Conservation (phyloP, 2,329 filamentous ascomycete species). For the Dactylella cylindrospora region DNA sequence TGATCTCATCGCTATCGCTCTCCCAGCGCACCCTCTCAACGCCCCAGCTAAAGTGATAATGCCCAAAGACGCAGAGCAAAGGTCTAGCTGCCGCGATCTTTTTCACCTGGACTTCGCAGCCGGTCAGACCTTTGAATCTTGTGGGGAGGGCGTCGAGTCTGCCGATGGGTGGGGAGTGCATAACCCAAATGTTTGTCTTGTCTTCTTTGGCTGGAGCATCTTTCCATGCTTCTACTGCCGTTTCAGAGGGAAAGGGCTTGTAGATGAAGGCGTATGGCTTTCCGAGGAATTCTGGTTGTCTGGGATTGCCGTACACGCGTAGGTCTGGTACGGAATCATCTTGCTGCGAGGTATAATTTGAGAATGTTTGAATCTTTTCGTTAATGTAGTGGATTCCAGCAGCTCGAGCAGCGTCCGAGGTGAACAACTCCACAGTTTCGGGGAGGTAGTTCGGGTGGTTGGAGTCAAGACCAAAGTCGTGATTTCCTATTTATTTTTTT, state of each 20-base stretch:
- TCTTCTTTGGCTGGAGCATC: conserved; percentile 12
- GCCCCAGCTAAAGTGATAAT: conserved; percentile 35
- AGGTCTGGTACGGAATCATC: not conserved
- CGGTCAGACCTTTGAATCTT: conserved; percentile 13
- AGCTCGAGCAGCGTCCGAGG: conserved; percentile 12
- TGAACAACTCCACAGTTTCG: conserved; percentile 22
- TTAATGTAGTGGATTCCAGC: conserved; percentile 19
- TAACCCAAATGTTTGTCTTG: conserved; percentile 25
- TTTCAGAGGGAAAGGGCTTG: conserved; percentile 13
- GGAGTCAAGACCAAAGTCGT: conserved; percentile 31
- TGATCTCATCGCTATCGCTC: conserved; percentile 6
- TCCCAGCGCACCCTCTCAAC: conserved; percentile 30
- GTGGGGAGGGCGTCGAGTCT: conserved; percentile 14
- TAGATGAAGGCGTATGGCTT: conserved; percentile 36
- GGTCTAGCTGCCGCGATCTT: conserved; percentile 25
- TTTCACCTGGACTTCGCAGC: conserved; percentile 13
- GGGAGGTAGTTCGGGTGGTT: conserved; percentile 10
- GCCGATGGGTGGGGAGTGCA: conserved; percentile 21
- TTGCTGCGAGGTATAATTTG: not conserved
- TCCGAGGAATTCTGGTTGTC: conserved; percentile 33
- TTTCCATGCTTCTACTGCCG: conserved; percentile 13
- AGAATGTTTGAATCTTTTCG: conserved; percentile 4
- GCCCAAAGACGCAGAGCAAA: conserved; percentile 33
- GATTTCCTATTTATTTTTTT: conserved; percentile 13
- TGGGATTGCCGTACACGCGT: conserved; percentile 32